phyloP scores from a whole-genome alignment of 2,329 filamentous ascomycete genomes.

The Colletotrichum brevisporum region DNA sequence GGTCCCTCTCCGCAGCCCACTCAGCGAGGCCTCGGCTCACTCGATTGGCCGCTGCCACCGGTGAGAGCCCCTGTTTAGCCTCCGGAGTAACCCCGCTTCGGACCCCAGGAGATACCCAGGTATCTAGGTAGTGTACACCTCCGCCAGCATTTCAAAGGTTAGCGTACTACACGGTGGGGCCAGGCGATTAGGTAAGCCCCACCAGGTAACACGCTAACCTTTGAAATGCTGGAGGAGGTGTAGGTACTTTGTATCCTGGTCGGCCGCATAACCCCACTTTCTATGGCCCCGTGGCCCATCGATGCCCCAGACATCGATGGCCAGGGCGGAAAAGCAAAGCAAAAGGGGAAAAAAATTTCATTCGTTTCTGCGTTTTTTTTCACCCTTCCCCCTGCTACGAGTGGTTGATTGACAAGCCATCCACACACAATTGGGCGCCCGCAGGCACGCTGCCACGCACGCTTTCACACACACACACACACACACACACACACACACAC shows the following conservation, averaged over 20 bases:
- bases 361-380: conserved; percentile 27
- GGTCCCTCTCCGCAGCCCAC: conserved; percentile 8
- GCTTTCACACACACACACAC: conserved; percentile 2
- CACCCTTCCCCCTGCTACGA: conserved; percentile 1
- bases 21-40: conserved; percentile 17
- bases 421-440: conserved; percentile 1
- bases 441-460: conserved; percentile 6
- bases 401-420: conserved; percentile 28
- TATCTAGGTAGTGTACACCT: no score
- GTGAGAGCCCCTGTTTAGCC: conserved; percentile 28
- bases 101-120: neutral
- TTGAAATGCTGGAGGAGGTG: no score
- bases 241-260: neutral
- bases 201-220: no score
- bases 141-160: no score
- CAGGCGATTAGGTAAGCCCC: no score
- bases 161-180: no score
- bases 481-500: neutral
- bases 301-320: conserved; percentile 4
- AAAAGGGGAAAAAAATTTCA: conserved; percentile 18
- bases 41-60: conserved; percentile 9
- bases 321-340: conserved; percentile 22
- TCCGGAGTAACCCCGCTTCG: conserved; percentile 16
- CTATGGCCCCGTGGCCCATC: conserved; percentile 23
- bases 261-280: conserved; percentile 19